Evolutionary conservation across 352 stramenopile species (phyloP).

Genomic region (Pythium vanterpoolii): DNA sequence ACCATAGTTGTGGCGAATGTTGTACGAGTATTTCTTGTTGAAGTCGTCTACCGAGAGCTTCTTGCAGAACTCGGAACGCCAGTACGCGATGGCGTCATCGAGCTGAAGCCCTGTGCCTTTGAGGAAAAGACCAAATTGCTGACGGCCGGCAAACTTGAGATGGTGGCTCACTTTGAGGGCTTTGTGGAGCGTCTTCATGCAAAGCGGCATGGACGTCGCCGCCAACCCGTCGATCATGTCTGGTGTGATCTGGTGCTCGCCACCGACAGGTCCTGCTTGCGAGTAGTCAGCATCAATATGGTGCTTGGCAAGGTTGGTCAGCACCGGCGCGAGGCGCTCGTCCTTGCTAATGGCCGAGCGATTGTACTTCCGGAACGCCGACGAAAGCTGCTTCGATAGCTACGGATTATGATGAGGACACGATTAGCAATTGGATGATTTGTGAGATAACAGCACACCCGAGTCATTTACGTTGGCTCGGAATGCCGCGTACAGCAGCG

Average conservation of each 20-base stretch:
- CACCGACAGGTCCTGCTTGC: constrained; percentile 30
- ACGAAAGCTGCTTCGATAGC: constrained; percentile 90
- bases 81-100: constrained; percentile 96
- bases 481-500: constrained; percentile 93
- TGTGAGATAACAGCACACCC: not conserved
- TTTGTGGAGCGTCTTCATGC: constrained; percentile 96
- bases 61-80: constrained; percentile 92
- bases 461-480: constrained; percentile 65
- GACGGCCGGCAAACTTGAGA: constrained; percentile 94
- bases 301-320: constrained; percentile 96
- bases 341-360: constrained; percentile 91
- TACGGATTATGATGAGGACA: constrained; percentile 15
- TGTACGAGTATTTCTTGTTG: constrained; percentile 99
- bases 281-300: constrained; percentile 93
- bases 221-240: constrained; percentile 92
- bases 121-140: constrained; percentile 99
- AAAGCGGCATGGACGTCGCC: constrained; percentile 94
- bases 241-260: constrained; percentile 76
- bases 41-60: constrained; percentile 97
- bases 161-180: constrained; percentile 95
- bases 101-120: constrained; percentile 96
- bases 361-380: constrained; percentile 87
- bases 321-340: constrained; percentile 89
- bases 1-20: constrained; percentile 98
- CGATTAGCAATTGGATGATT: not conserved